Percentiles rank a stretch among this genome's conserved stretches.
Evolutionary conservation across 768 basidiomycete genomes (phyloP).

Genomic region (Rhodocollybia butyracea): DNA sequence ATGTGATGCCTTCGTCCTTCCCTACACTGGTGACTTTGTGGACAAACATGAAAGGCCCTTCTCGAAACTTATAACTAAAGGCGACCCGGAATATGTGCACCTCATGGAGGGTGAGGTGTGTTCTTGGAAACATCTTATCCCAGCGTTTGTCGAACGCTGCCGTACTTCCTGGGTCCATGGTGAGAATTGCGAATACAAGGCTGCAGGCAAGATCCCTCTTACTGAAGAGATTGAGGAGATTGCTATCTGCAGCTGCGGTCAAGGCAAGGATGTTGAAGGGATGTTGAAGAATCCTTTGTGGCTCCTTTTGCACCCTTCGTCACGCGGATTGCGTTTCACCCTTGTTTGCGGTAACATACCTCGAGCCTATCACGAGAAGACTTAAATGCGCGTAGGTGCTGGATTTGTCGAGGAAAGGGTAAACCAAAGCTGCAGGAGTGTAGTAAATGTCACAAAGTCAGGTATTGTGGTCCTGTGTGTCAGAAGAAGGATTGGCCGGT

Average conservation of each 20-base stretch:
- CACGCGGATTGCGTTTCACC: conserved; percentile 40
- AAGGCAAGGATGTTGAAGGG: conserved; percentile 30
- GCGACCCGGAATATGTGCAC: conserved; percentile 2
- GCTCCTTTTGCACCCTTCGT: conserved; percentile 27
- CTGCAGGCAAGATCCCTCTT: conserved; percentile 25
- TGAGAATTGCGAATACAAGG: conserved; percentile 33
- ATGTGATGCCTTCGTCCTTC: conserved; percentile 36
- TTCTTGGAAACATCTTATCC: conserved; percentile 40
- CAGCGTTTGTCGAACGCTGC: conserved; percentile 35
- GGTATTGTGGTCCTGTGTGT: conserved; percentile 33
- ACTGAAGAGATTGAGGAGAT: conserved; percentile 23
- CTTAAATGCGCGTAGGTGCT: conserved; percentile 20
- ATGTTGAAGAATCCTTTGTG: conserved; percentile 24
- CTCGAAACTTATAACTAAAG: neutral
- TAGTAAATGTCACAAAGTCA: conserved; percentile 25
- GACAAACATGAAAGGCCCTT: conserved; percentile 1
- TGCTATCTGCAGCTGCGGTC: conserved; percentile 39
- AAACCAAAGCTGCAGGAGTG: conserved; percentile 25
- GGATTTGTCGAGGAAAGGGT: conserved; percentile 25
- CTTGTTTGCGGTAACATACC: conserved; percentile 40
- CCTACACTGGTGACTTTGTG: conserved; percentile 21
- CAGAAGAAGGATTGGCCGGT: conserved; percentile 35
- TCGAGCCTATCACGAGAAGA: conserved; percentile 32
- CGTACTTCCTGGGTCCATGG: conserved; percentile 33
- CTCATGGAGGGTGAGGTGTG: conserved; percentile 21